A percentile compares a stretch with the other conserved stretches of the same genome.
phyloP scores from a whole-genome alignment of 495 filamentous ascomycete genomes.

The Podospora fimiseda region DNA sequence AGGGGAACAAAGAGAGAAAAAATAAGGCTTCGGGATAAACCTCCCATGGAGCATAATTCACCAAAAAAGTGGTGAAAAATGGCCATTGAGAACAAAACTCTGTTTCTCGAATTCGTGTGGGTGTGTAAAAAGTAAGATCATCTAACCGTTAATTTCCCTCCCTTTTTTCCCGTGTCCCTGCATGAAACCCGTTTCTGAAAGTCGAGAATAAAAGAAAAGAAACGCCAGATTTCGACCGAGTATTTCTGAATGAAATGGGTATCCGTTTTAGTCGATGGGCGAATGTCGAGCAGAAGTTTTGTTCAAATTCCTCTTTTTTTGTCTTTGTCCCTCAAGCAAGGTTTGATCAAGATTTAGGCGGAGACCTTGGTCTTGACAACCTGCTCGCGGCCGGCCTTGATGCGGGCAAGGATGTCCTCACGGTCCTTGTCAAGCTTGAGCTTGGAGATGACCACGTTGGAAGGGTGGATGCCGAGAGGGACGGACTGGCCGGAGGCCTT shows the following conservation, averaged over 20 bases:
- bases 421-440: slow-evolving; percentile 98
- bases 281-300: neutral
- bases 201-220: slow-evolving; percentile 16
- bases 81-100: slow-evolving; percentile 48
- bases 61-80: slow-evolving; percentile 46
- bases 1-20: slow-evolving; percentile 9
- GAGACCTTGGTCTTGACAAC: slow-evolving; percentile 48
- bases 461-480: slow-evolving; percentile 80
- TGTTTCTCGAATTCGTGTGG: slow-evolving; percentile 36
- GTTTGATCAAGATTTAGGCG: slow-evolving; percentile 19
- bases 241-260: neutral
- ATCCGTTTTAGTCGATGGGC: neutral
- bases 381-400: slow-evolving; percentile 67
- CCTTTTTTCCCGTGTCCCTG: slow-evolving; percentile 7
- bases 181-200: slow-evolving; percentile 14
- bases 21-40: slow-evolving; percentile 47
- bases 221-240: slow-evolving; percentile 25
- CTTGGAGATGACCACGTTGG: slow-evolving; percentile 94
- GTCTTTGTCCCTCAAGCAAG: slow-evolving; percentile 2
- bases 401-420: slow-evolving; percentile 85
- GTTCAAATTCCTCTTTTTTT: slow-evolving; percentile 13
- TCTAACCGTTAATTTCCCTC: neutral
- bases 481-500: slow-evolving; percentile 91
- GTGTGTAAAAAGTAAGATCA: slow-evolving; percentile 5
- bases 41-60: slow-evolving; percentile 62